Evolutionary conservation across 1,284 basidiomycete genomes (phyloP), one percentile per base, ranked within the genome.

Genomic region (Cutaneotrichosporon sp.): DNA sequence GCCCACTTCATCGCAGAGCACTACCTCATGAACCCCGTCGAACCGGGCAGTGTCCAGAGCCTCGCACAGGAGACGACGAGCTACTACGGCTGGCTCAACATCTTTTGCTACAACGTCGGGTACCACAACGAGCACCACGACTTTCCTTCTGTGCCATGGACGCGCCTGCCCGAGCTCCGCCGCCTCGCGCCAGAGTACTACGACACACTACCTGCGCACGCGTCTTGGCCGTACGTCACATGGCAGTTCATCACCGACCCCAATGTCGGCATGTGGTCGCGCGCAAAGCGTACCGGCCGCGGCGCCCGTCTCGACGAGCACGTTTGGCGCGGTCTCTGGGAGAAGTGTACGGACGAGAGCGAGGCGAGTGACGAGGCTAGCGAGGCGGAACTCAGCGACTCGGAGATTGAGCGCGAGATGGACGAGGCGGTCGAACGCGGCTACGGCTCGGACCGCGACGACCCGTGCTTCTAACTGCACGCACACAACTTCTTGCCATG

Each of bases 91-190:
- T 83, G 84, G 47, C 79, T 97, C 55, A 98, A 98, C 74, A 63
- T 86, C 5, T 76, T 98, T 14, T 88, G 90, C n/a, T 98, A 97
- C 76, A 98, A 98, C 64, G 88, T 97, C 53, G 94, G 94, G 41
- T 97, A 97, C 72, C 94, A 97, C 73, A 97, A 97, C 76, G 94
- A 98, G 71, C 94, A 98, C 75, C 94, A 98, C 77, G 94, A 98
- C 76, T 98, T 98, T 76, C 93, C 94, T 8, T 91, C 90, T 2
- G 78, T 98, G 1, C 83, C 96, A 0, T 98, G 94, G 94, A 97
- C 91, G 9, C 83, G 88, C n/a, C 81, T 98, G 0, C 90, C 92
- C 0, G 80, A 83, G 9, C 82, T 98, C 15, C 83, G 85, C 22
- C 79, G 80, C 4, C 80, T 97, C 49, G 93, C 92, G 1, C 87